A percentile compares a stretch with the other conserved stretches of the same genome.
These are phyloP conservation scores for Nicotiana knightiana DNA, from an alignment of 257 asterid species.

Conservation along the genomic window DNA sequence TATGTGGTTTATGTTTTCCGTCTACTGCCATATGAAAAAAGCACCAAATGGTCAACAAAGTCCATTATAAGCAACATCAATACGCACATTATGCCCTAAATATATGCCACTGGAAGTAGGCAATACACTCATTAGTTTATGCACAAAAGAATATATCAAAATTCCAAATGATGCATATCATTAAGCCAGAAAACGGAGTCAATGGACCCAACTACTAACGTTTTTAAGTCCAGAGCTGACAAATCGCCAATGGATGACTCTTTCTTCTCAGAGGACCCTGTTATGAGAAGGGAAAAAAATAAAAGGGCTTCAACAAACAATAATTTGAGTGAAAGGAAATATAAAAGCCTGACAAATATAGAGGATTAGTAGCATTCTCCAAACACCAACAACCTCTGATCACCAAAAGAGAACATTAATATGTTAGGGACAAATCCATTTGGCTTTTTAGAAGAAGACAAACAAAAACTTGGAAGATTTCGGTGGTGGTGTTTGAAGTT, in stretches of 20 bases:
- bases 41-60: not conserved
- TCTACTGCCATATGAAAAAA: not conserved
- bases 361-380: not conserved
- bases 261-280: slow-evolving; percentile 71
- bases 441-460: not conserved
- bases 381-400: not conserved
- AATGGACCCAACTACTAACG: slow-evolving; percentile 31
- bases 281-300: not conserved
- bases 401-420: not conserved
- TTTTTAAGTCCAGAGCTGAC: slow-evolving; percentile 68
- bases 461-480: not conserved
- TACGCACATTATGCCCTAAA: not conserved
- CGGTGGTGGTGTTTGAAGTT: not conserved
- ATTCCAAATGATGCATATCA: not conserved
- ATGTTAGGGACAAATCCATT: not conserved
- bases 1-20: not conserved
- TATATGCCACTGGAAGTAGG: not conserved
- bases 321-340: not conserved
- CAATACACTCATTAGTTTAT: not conserved
- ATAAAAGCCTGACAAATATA: not conserved
- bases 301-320: slow-evolving; percentile 14
- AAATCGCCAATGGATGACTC: slow-evolving; percentile 54
- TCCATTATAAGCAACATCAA: not conserved
- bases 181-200: not conserved
- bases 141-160: not conserved